Evolutionary conservation across 1,284 basidiomycete genomes (phyloP).

Genomic region (Pseudozyma thailandica): DNA sequence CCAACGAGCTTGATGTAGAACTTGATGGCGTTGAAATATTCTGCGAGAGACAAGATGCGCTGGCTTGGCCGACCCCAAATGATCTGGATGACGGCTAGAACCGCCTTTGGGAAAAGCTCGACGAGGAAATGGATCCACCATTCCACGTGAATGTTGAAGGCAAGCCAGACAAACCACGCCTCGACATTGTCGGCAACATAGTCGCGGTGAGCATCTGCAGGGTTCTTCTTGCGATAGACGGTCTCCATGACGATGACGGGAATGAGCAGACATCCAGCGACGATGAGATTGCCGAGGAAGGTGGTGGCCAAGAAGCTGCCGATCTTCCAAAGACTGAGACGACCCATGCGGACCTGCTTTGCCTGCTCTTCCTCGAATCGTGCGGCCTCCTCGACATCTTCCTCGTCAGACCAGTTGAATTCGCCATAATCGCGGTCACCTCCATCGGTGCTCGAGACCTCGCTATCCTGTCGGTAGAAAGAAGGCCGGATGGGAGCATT

Average conservation of each 20-base stretch:
- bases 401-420: slow-evolving; percentile 65
- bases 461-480: slow-evolving; percentile 46
- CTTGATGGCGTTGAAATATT: slow-evolving; percentile 63
- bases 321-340: slow-evolving; percentile 55
- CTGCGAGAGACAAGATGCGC: slow-evolving; percentile 46
- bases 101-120: slow-evolving; percentile 58
- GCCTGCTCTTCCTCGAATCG: slow-evolving; percentile 53
- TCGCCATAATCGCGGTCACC: slow-evolving; percentile 56
- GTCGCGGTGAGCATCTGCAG: slow-evolving; percentile 41
- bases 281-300: slow-evolving; percentile 63
- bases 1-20: slow-evolving; percentile 59
- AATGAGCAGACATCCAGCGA: slow-evolving; percentile 50
- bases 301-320: slow-evolving; percentile 55
- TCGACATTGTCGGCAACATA: slow-evolving; percentile 63
- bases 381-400: slow-evolving; percentile 55
- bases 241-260: slow-evolving; percentile 62
- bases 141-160: slow-evolving; percentile 61
- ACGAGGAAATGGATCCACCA: slow-evolving; percentile 64
- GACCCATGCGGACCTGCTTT: slow-evolving; percentile 48
- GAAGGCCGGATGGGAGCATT: slow-evolving; percentile 36
- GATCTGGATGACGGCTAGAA: slow-evolving; percentile 49
- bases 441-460: slow-evolving; percentile 53
- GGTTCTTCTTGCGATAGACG: slow-evolving; percentile 46
- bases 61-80: slow-evolving; percentile 61
- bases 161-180: slow-evolving; percentile 66